Base-by-base conservation (phyloP, 2,329 filamentous ascomycete species). In the Monosporascus sp. region DNA sequence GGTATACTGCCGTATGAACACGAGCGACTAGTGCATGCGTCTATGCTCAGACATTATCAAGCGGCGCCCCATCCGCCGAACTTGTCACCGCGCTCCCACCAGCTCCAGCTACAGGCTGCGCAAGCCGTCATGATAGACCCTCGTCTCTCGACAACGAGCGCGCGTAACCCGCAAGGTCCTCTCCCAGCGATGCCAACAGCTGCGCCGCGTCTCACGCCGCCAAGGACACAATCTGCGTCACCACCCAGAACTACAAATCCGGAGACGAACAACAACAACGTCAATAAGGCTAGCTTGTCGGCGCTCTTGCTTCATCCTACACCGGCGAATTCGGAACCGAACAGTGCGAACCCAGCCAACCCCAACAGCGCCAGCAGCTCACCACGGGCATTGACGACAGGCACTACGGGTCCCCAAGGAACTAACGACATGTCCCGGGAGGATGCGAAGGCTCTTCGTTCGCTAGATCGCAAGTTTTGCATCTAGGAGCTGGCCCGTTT, bases 381-480 rank as follows among this genome's bases (percentile, higher is more conserved):
- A 49, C 76, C 78, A 9, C 73, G 76, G 59, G 58, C 65, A 58
- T 68, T 61, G 57, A 68, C 68, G 59, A 66, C 55, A 16, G 60
- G 22, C 14, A 31, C 43, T 26, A 46, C 43, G 43, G 43, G 43
- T 19, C 22, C 43, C 22, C 22, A 14, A 7, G 43, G 20, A 19
- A 26, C 52, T 16, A 54, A 55, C 22, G 62, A 60, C 37, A 58
- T 63, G 58, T 63, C 61, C 27, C 74, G 78, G 19, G 86, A 89
- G 66, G 87, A 89, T 59, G 79, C 78, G 56, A 76, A 85, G 59
- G 85, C 85, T 2, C 68, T 89, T 46, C 78, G 83, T 58, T 84
- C 88, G 65, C 72, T 90, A 49, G 83, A 90, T 68, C 74, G 78
- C 58, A 81, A 80, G 61, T 81, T 82, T 60, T 73, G 68, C 59